Evolutionary conservation across 2,329 filamentous ascomycete genomes (phyloP), one percentile per base, ranked within the genome.

Genomic region (Microsporum ferrugineum): DNA sequence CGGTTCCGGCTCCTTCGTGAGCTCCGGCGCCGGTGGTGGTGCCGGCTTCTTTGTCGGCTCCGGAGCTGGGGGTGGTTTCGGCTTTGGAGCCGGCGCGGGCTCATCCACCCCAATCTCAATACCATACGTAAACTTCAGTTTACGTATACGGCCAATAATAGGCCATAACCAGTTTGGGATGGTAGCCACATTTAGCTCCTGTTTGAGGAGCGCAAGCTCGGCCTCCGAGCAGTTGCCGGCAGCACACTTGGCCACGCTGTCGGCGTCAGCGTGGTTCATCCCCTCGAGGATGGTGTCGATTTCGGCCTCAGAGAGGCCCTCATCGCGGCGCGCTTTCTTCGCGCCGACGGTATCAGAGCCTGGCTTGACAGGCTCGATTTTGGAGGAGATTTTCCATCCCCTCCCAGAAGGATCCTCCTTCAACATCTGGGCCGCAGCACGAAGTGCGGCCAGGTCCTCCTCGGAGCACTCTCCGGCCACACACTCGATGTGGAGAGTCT

Each of bases 51-150:
- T 51, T 5, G 36, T 45, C 14, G 36, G 43, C n/a, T 27, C 27
- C 7, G 39, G 58, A 41, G 23, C 47, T 27, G 43, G 23, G 41
- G 8, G 56, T 23, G 17, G 17, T 23, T 23, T 23, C 17, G 17
- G 57, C 10, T 41, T 43, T 17, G 57, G 36, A 31, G 57, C 29
- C 23, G 57, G 34, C 14, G 56, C 6, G 5, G 56, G 31, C 43
- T 33, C 58, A 23, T 36, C 51, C 12, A 3, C 29, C 4, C 34
- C 47, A 33, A 56, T 49, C 3, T 64, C 61, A 38, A 64, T 56
- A 14, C 60, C 55, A 31, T 61, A 64, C 43, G 51, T 60, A 34
- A 64, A 63, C 49, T 64, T 61, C 43, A 63, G 45, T n/a, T 43
- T 47, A 29, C 53, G 41, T 4, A 61, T 45, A n/a, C 41, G 17